Base-by-base conservation (phyloP, 345 rosid species). In the Clausena lansium region DNA sequence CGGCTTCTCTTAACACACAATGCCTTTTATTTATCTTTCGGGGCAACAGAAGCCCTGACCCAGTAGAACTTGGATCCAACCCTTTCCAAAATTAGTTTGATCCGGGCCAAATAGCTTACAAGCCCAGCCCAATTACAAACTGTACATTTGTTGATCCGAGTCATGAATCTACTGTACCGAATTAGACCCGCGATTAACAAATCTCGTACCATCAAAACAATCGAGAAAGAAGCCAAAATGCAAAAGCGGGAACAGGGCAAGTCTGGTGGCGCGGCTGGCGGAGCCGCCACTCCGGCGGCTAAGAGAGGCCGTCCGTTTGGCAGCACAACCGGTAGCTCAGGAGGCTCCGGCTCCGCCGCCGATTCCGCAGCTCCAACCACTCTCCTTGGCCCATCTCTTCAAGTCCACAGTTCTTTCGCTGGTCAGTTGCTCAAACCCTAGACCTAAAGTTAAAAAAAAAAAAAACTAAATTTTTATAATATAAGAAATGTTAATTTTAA, bases 291-390 rank as follows among this genome's bases (percentile, higher is more conserved):
- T 17, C 90, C 94, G 20, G 77, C 92, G 10, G 75, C 95, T 20
- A 94, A 94, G 86, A 84, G 98, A 79, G 98, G 99, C 71, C 97
- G 98, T 1, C 98, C 99, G 0, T 89, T 92, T 70, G 98, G 99
- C 24, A 92, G 98, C 85, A 86, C 91, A 5, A 80, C 86, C 79
- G 69, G 84, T 38, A 81, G 86, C 85, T 28, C 87, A 63, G 35
- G 87, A 2, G 77, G 30, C 15, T 84, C 92, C 5, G 81, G 86
- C 0, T 87, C 87, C 10, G 88, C 84, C 24, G 90, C 85, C 1
- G 98, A 95, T 9, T 71, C 92, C 2, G 87, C 81, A 33, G 93
- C 97, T 79, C 98, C 98, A 36, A 82, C 88, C 3, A 83, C 84
- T 36, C 85, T 92, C 77, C 89, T 95, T 7, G 99, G 99, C 52